Conservation (phyloP, 371 early-diverging fungal species). For the Zychaea mexicana region DNA sequence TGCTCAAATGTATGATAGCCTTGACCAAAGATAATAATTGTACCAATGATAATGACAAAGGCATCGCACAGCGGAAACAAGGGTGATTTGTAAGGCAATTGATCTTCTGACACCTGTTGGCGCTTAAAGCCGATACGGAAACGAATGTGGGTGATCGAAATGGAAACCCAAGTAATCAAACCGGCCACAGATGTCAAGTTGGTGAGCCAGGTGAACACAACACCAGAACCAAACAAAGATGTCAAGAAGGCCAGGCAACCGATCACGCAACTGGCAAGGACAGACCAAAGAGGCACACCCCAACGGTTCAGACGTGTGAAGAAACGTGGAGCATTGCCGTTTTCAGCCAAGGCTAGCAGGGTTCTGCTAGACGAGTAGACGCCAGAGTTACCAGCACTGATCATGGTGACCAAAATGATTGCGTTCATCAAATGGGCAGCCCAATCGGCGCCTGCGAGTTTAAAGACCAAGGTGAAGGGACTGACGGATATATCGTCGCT, state of each 20-base stretch:
- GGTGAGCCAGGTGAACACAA: constrained; percentile 77
- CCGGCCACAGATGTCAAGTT: constrained; percentile 77
- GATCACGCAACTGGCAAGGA: constrained; percentile 59
- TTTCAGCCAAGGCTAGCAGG: constrained; percentile 67
- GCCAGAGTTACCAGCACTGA: constrained; percentile 82
- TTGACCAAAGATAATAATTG: constrained; percentile 71
- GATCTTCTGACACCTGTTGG: constrained; percentile 66
- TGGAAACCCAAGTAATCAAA: constrained; percentile 82
- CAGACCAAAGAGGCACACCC: constrained; percentile 68
- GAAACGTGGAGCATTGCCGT: constrained; percentile 70
- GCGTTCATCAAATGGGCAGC: constrained; percentile 82
- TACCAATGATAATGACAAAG: constrained; percentile 62
- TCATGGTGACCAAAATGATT: constrained; percentile 71
- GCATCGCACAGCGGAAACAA: constrained; percentile 75
- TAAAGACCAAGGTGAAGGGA: constrained; percentile 77
- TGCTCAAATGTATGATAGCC: constrained; percentile 59
- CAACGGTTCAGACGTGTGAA: constrained; percentile 58
- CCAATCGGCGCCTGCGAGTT: constrained; percentile 65
- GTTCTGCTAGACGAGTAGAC: constrained; percentile 79
- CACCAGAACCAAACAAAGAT: constrained; percentile 58
- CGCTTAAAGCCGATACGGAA: constrained; percentile 81
- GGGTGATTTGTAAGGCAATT: constrained; percentile 75
- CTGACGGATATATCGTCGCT: constrained; percentile 53
- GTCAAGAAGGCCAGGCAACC: constrained; percentile 66
- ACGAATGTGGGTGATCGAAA: constrained; percentile 77